Base-by-base conservation (phyloP, 495 filamentous ascomycete genomes). In the Podospora pseudocomata region DNA sequence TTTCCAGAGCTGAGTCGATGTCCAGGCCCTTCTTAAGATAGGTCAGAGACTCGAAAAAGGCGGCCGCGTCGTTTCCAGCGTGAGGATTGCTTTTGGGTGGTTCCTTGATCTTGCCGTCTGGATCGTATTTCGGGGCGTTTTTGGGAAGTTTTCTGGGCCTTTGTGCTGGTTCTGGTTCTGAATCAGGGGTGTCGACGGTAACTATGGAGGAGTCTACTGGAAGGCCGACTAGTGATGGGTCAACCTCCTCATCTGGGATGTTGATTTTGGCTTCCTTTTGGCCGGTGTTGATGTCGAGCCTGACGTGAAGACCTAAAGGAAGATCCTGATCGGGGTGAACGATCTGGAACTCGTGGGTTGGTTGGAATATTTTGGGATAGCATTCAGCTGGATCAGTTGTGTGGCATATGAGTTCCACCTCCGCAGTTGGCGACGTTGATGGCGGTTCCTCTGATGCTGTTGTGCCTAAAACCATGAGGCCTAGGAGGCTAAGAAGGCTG, bases 251-350 rank as follows among this genome's bases (percentile, higher is more conserved):
- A 55, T 76, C 76, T 44, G 83, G 83, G 7, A 85, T 76, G 75
- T 88, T 82, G 67, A 88, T 79, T 70, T 88, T 85, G 60, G 88
- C 89, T 73, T 90, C 86, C 67, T 86, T 87, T 65, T 82, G 64
- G 0, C 89, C 89, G 0, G 88, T 88, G 53, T 84, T 77, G 9
- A 91, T 75, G 72, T 91, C 84, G 58, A 91, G 76, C 30, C 87
- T 85, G 32, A 89, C 80, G 72, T 91, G 89, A 0, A 91, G 79
- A 7, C 88, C 88, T 0, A 78, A 73, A 0, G 89, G 88, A 6
- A 91, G 73, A 30, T 87, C 84, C 72, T 91, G 89, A 73, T 89
- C 89, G 39, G 85, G 81, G 60, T 80, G 83, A 44, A 91, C 80
- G 23, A 79, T 69, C 68, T 90, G 86, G 72, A 90, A 91, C 54